These are phyloP conservation scores for Lithospermum erythrorhizon DNA, from an alignment of 257 asterid species.

Conservation along the genomic window DNA sequence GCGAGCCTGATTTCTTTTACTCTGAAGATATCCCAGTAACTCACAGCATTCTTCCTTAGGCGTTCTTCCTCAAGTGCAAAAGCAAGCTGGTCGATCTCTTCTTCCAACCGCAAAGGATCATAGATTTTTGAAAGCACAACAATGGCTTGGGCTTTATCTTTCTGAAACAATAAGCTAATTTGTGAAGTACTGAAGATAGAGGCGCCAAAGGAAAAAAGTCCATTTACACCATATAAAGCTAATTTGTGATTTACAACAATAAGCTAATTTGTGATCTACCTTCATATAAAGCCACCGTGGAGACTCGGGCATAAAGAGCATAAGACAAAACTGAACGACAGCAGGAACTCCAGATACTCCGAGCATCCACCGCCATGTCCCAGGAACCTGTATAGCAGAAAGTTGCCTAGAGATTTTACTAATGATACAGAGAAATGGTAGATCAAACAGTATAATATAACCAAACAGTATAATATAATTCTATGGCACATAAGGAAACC, in stretches of 20 bases:
- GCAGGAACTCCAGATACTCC: slow-evolving; percentile 93
- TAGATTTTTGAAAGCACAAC: slow-evolving; percentile 84
- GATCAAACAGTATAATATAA: background rate
- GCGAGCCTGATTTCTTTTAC: slow-evolving; percentile 80
- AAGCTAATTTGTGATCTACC: slow-evolving; percentile 27
- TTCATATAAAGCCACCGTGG: slow-evolving; percentile 95
- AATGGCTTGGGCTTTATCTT: slow-evolving; percentile 66
- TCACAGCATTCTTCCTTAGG: slow-evolving; percentile 35
- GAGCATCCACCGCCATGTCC: slow-evolving; percentile 99
- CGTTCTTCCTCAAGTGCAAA: slow-evolving; percentile 65
- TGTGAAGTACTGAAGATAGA: slow-evolving; percentile 3
- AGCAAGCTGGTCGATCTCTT: slow-evolving; percentile 78
- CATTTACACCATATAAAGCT: too few relatives aligned
- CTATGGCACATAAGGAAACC: background rate
- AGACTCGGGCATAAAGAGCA: slow-evolving; percentile 88
- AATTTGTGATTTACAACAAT: too few relatives aligned
- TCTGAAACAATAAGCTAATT: slow-evolving; percentile 32
- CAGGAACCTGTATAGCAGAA: slow-evolving; percentile 55
- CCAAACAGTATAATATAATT: background rate
- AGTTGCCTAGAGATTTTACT: slow-evolving; percentile 6
- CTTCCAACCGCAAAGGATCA: slow-evolving; percentile 63
- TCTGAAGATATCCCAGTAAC: slow-evolving; percentile 54
- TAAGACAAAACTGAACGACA: slow-evolving; percentile 55
- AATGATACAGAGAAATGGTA: slow-evolving; percentile 1
- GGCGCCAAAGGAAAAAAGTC: background rate